These are phyloP conservation scores for Exophiala sideris DNA, from an alignment of 2,329 filamentous ascomycete genomes.

Conservation along the genomic window DNA sequence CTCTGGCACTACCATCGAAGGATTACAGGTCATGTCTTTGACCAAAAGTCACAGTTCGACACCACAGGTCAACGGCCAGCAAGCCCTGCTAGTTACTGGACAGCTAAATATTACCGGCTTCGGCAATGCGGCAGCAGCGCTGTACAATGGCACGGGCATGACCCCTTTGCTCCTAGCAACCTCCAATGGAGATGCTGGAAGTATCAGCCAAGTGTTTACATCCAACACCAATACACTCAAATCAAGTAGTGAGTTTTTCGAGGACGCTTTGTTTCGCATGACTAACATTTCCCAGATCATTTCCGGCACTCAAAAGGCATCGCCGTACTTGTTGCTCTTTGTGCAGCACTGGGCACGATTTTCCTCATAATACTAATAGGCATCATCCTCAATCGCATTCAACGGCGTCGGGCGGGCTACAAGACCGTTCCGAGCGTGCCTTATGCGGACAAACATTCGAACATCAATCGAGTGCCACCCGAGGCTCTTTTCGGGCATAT, in stretches of 20 bases:
- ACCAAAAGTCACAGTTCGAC: slow-evolving; percentile 64
- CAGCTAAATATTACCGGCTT: slow-evolving; percentile 71
- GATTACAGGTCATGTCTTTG: slow-evolving; percentile 76
- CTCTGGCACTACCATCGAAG: slow-evolving; percentile 65
- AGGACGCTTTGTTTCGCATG: not conserved
- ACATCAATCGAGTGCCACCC: slow-evolving; percentile 45
- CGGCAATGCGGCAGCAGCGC: slow-evolving; percentile 77
- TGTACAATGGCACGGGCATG: slow-evolving; percentile 80
- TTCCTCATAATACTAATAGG: slow-evolving; percentile 48
- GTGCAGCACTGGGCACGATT: slow-evolving; percentile 45
- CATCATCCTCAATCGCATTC: slow-evolving; percentile 47
- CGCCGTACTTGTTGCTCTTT: slow-evolving; percentile 46
- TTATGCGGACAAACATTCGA: slow-evolving; percentile 45
- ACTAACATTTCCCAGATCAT: slow-evolving; percentile 28
- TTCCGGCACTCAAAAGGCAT: slow-evolving; percentile 44
- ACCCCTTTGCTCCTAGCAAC: slow-evolving; percentile 78
- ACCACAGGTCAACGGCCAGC: slow-evolving; percentile 61
- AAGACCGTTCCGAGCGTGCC: slow-evolving; percentile 42
- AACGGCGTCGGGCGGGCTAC: slow-evolving; percentile 47
- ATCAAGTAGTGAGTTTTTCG: slow-evolving; percentile 53
- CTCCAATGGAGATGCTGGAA: slow-evolving; percentile 63
- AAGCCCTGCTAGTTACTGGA: slow-evolving; percentile 81
- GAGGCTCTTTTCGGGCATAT: slow-evolving; percentile 42
- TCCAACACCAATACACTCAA: slow-evolving; percentile 75
- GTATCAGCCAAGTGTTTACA: slow-evolving; percentile 77